phyloP scores from a whole-genome alignment of 768 basidiomycete genomes.

The Boletus subparvulus region DNA sequence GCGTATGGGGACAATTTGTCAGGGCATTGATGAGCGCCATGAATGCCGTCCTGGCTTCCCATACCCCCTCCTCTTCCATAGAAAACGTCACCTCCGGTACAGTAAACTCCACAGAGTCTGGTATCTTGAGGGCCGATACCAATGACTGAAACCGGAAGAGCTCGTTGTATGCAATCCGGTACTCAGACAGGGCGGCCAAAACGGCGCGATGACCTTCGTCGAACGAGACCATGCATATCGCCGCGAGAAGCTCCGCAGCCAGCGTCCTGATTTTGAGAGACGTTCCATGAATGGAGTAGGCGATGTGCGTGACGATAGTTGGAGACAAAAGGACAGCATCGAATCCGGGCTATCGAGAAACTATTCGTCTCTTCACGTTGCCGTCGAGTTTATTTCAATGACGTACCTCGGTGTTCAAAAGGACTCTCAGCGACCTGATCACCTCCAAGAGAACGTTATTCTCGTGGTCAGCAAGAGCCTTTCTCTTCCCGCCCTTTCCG shows the following conservation, averaged over 20 bases:
- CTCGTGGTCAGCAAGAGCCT: slow-evolving; percentile 61
- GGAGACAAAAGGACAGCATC: slow-evolving; percentile 61
- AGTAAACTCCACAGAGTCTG: slow-evolving; percentile 42
- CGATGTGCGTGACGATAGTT: slow-evolving; percentile 67
- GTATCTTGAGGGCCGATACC: slow-evolving; percentile 58
- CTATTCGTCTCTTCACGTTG: not conserved
- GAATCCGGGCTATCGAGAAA: slow-evolving; percentile 63
- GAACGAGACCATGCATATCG: slow-evolving; percentile 72
- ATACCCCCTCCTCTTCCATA: slow-evolving; percentile 64
- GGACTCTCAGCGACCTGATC: slow-evolving; percentile 74
- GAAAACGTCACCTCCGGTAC: slow-evolving; percentile 35
- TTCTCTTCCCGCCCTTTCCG: slow-evolving; percentile 64
- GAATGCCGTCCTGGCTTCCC: slow-evolving; percentile 77
- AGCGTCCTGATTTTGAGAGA: slow-evolving; percentile 69
- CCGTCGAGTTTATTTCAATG: not conserved
- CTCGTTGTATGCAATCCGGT: slow-evolving; percentile 67
- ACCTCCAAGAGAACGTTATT: slow-evolving; percentile 67
- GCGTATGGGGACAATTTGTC: slow-evolving; percentile 62
- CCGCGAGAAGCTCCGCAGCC: slow-evolving; percentile 77
- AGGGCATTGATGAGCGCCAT: slow-evolving; percentile 82
- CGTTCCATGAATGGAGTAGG: slow-evolving; percentile 65
- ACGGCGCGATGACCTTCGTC: slow-evolving; percentile 73
- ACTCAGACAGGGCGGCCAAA: slow-evolving; percentile 78
- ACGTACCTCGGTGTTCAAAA: slow-evolving; percentile 81
- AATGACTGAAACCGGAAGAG: slow-evolving; percentile 78